Percentiles rank a stretch among this genome's conserved stretches.
These are phyloP conservation scores for Candida yuanshanica DNA, from an alignment of 805 yeast genomes.

Conservation along the genomic window DNA sequence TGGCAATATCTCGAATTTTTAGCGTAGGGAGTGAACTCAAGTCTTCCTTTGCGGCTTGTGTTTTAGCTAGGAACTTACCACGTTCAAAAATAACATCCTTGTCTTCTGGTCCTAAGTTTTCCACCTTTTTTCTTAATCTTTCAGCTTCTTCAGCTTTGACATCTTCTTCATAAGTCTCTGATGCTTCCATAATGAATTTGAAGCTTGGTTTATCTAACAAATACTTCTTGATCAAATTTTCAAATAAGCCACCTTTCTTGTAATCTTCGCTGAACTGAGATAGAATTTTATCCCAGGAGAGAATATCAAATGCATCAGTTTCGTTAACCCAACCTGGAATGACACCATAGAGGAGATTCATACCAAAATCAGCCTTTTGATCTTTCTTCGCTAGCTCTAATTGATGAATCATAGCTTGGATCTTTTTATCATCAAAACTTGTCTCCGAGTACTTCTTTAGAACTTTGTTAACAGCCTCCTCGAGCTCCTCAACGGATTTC, in stretches of 20 bases:
- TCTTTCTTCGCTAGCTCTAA: slow-evolving; percentile 78
- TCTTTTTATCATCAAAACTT: slow-evolving; percentile 50
- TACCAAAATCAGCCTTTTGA: slow-evolving; percentile 86
- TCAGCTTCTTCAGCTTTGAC: slow-evolving; percentile 51
- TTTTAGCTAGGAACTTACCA: slow-evolving; percentile 52
- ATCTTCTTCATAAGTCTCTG: slow-evolving; percentile 43
- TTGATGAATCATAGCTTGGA: slow-evolving; percentile 88
- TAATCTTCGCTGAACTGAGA: slow-evolving; percentile 58
- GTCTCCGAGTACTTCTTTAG: slow-evolving; percentile 37
- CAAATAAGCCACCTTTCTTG: slow-evolving; percentile 48
- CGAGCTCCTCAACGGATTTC: slow-evolving; percentile 41
- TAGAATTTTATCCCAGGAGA: slow-evolving; percentile 62
- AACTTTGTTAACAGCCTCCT: slow-evolving; percentile 39
- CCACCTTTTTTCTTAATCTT: slow-evolving; percentile 41
- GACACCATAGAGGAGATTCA: slow-evolving; percentile 64
- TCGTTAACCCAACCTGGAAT: slow-evolving; percentile 85
- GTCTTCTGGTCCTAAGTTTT: slow-evolving; percentile 47
- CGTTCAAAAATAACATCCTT: slow-evolving; percentile 50
- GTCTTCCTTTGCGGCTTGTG: slow-evolving; percentile 68
- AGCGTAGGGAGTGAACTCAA: slow-evolving; percentile 77
- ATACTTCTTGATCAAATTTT: slow-evolving; percentile 48
- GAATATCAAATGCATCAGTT: slow-evolving; percentile 63
- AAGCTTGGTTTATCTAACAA: slow-evolving; percentile 53
- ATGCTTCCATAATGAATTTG: slow-evolving; percentile 73
- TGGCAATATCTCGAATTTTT: slow-evolving; percentile 65